These are phyloP conservation scores for Trichomonascus vanleenenianus DNA, from an alignment of 805 yeast genomes.

Conservation along the genomic window DNA sequence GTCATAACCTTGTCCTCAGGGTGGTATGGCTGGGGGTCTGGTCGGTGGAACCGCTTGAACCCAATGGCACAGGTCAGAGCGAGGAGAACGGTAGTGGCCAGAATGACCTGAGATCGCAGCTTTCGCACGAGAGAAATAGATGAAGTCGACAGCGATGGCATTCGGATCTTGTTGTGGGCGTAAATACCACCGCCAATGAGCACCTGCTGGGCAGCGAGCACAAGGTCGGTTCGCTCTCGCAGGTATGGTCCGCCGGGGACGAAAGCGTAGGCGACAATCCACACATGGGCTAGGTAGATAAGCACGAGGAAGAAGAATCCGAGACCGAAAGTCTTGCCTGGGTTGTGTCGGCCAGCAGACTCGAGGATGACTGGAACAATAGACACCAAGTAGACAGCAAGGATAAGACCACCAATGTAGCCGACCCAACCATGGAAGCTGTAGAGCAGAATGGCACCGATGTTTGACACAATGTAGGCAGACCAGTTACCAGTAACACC, in stretches of 20 bases:
- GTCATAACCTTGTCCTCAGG: constrained; percentile 69
- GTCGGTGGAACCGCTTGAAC: constrained; percentile 48
- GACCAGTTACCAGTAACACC: constrained; percentile 26
- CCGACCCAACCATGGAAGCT: constrained; percentile 60
- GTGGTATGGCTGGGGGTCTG: constrained; percentile 59
- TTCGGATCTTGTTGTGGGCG: constrained; percentile 19
- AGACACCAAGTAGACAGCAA: constrained; percentile 54
- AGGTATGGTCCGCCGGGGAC: constrained; percentile 89
- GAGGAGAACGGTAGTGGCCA: constrained; percentile 32
- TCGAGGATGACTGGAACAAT: constrained; percentile 55
- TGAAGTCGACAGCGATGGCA: constrained; percentile 12
- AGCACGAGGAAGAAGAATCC: constrained; percentile 42
- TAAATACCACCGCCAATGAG: constrained; percentile 48
- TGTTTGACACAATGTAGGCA: constrained; percentile 36
- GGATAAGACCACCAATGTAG: constrained; percentile 60
- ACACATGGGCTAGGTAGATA: constrained; percentile 73
- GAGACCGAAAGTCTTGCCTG: constrained; percentile 39
- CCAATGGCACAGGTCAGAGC: constrained; percentile 45
- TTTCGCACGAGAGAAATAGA: constrained; percentile 18
- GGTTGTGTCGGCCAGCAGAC: constrained; percentile 45
- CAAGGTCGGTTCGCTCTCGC: constrained; percentile 81
- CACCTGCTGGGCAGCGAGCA: constrained; percentile 49
- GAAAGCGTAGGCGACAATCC: constrained; percentile 98
- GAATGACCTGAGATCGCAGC: constrained; percentile 19
- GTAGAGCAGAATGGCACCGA: constrained; percentile 47